phyloP scores from a whole-genome alignment of 441 rosid genomes.

The Populus hybrid region DNA sequence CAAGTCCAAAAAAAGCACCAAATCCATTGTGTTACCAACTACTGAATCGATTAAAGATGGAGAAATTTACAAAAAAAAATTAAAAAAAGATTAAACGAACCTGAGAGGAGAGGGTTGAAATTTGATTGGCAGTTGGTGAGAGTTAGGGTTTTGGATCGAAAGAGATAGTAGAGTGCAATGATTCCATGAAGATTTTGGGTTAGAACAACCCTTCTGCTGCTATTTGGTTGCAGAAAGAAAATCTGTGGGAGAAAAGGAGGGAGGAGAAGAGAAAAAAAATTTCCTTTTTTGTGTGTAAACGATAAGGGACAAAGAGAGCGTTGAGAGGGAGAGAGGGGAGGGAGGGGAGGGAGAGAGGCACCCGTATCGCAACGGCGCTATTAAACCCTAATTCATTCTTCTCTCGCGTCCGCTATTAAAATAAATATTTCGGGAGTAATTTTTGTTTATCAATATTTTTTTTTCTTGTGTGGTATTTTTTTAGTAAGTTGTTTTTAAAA shows the following conservation, averaged over 20 bases:
- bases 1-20: not conserved
- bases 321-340: slow-evolving; percentile 33
- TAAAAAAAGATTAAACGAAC: slow-evolving; percentile 1
- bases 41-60: not conserved
- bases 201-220: slow-evolving; percentile 15
- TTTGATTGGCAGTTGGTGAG: slow-evolving; percentile 17
- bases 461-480: too few species aligned
- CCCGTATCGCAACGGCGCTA: slow-evolving; percentile 54
- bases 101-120: slow-evolving; percentile 1
- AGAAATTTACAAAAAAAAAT: not conserved
- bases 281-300: slow-evolving; percentile 25
- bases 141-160: not conserved
- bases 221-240: slow-evolving; percentile 25
- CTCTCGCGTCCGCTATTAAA: slow-evolving; percentile 52
- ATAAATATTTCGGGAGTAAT: not conserved
- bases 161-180: slow-evolving; percentile 3
- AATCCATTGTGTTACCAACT: not conserved
- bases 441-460: not conserved
- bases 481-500: too few species aligned
- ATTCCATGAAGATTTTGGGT: not conserved
- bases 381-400: slow-evolving; percentile 52
- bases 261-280: slow-evolving; percentile 16
- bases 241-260: slow-evolving; percentile 12
- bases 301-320: slow-evolving; percentile 49
- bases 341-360: slow-evolving; percentile 26